Base-by-base conservation (phyloP, 306 rosid genomes). In the Acacia crassicarpa region DNA sequence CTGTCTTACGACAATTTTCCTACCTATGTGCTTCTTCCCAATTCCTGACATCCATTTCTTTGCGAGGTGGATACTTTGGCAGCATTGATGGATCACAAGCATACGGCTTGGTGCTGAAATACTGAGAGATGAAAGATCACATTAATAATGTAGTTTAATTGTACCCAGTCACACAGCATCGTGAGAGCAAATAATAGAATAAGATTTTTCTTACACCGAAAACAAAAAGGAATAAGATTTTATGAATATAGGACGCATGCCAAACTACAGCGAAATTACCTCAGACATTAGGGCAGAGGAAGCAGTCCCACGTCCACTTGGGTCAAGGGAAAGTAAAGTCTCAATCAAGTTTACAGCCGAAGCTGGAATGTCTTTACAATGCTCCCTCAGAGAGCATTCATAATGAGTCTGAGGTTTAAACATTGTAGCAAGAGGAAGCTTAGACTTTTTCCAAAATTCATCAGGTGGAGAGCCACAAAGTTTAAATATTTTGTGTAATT, bases 361-460 rank as follows among this genome's bases (percentile, higher is more conserved):
- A 46, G 72, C 58, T 74, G 99, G 92, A 76, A 89, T 72, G 14
- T 89, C 94, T 74, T 84, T 93, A 76, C 96, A 93, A 84, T 91
- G 89, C 80, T 96, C 99, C 41, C 25, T 6, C 8, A 96, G 89
- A 41, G 93, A 86, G 82, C 87, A 87, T 77, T 90, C 94, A 14
- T 96, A 92, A 19, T 83, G 78, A 53, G 86, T 86, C 82, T 91
- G 98, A 63, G 99, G 99, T 80, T 84, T 96, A 83, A 93, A 96
- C 97, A 93, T 89, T n/a, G 97, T 89, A 40, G 94, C 91, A 76
- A 90, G 98, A 85, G 99, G 94, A 91, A 96, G 99, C 86, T 91
- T 94, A 49, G 86, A 83, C 76, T 76, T 91, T 83, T 83, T 90
- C 99, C 99, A 96, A 80, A 71, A 96, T 76, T 96, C 98, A 30